Percentiles rank a stretch among this genome's conserved stretches.
Conservation (phyloP, 179 eudicot genomes). For the Dionaea muscipula region DNA sequence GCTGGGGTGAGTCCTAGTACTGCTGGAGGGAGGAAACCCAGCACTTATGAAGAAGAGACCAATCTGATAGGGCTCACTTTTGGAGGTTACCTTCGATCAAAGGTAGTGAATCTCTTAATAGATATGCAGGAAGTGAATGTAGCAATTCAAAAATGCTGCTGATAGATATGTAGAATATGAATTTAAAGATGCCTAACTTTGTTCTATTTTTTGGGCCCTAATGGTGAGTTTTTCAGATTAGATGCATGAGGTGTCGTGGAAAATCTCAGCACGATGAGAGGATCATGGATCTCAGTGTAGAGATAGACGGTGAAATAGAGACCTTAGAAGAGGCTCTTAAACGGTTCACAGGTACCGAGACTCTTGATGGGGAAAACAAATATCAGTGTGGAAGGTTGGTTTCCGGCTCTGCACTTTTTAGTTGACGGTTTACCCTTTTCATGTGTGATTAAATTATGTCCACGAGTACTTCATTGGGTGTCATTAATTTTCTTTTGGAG, state of each 20-base stretch:
- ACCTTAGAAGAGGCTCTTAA: constrained; percentile 71
- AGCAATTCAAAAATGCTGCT: no score
- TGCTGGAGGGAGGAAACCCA: no score
- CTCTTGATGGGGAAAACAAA: constrained; percentile 81
- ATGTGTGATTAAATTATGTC: no score
- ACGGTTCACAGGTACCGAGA: constrained; percentile 55
- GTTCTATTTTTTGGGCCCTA: no score
- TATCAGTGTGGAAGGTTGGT: constrained; percentile 72
- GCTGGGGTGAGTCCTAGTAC: constrained; percentile 40
- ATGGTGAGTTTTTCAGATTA: constrained; percentile 59
- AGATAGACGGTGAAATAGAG: constrained; percentile 68
- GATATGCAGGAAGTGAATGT: neutral
- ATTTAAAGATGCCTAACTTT: no score
- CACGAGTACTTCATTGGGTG: no score
- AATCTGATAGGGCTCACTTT: constrained; percentile 70
- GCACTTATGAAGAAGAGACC: constrained; percentile 60
- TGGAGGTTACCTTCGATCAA: constrained; percentile 89
- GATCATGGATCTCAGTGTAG: constrained; percentile 88
- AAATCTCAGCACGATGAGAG: constrained; percentile 67
- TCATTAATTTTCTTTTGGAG: no score
- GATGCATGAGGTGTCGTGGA: constrained; percentile 63
- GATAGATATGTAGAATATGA: no score
- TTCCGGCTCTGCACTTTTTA: neutral
- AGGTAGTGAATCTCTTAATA: constrained; percentile 28
- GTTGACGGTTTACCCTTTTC: neutral